Conservation (phyloP, 73 alveolate genomes). For the Paramecium sonneborni region DNA sequence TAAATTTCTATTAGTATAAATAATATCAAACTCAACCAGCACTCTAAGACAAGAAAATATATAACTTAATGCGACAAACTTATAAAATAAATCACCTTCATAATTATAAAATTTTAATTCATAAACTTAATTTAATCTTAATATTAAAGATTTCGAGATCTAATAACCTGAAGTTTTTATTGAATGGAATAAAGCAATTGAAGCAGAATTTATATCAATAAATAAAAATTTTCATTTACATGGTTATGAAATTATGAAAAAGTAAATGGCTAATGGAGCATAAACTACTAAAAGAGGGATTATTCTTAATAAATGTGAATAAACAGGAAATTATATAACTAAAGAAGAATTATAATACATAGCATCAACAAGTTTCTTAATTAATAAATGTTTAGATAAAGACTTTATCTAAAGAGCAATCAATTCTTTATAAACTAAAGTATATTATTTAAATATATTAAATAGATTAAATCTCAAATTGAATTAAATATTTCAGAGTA, state of each 20-base stretch:
- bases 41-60: no score
- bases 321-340: conserved; percentile 42
- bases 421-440: not conserved
- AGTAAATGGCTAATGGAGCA: not conserved
- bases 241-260: not conserved
- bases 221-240: not conserved
- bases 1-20: not conserved
- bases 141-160: not conserved
- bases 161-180: not conserved
- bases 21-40: not conserved
- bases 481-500: conserved; percentile 38
- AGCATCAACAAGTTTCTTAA: conserved; percentile 35
- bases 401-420: conserved; percentile 24
- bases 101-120: not conserved
- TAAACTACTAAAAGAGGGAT: not conserved
- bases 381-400: not conserved
- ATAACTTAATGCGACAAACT: no score
- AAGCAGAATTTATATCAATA: not conserved
- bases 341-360: conserved; percentile 35
- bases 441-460: not conserved
- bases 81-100: no score
- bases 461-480: not conserved
- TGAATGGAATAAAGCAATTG: conserved; percentile 46
- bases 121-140: not conserved
- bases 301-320: not conserved